phyloP scores from a whole-genome alignment of 331 rosid species.

The Spiraea crenata region DNA sequence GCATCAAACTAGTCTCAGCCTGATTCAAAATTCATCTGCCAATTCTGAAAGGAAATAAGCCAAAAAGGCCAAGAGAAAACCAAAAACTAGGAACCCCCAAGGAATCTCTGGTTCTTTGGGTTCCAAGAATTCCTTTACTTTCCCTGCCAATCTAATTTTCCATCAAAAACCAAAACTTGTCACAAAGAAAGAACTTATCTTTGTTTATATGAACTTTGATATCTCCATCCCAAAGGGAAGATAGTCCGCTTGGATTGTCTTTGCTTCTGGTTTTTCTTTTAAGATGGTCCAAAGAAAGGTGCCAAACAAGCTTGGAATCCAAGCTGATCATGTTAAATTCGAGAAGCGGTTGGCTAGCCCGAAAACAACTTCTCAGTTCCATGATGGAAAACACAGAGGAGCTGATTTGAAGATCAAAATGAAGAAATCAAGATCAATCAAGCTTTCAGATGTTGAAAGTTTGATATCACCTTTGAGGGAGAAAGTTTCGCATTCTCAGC shows the following conservation, averaged over 20 bases:
- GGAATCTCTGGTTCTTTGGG: slow-evolving; percentile 52
- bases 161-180: slow-evolving; percentile 24
- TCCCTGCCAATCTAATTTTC: slow-evolving; percentile 30
- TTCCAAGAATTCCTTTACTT: slow-evolving; percentile 42
- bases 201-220: slow-evolving; percentile 27
- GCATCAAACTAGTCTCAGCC: slow-evolving; percentile 42
- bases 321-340: slow-evolving; percentile 48
- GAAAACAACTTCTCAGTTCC: slow-evolving; percentile 46
- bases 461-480: slow-evolving; percentile 38
- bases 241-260: slow-evolving; percentile 20
- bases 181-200: slow-evolving; percentile 29
- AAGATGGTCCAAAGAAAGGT: slow-evolving; percentile 82
- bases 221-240: slow-evolving; percentile 34
- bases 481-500: slow-evolving; percentile 35
- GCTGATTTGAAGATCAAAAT: slow-evolving; percentile 72
- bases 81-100: slow-evolving; percentile 29
- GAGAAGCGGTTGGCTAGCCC: slow-evolving; percentile 45
- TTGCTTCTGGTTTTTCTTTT: slow-evolving; percentile 28
- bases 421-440: slow-evolving; percentile 61
- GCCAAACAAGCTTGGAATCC: slow-evolving; percentile 53
- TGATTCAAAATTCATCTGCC: slow-evolving; percentile 44
- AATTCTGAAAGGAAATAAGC: slow-evolving; percentile 23
- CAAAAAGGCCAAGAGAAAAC: slow-evolving; percentile 31
- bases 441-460: slow-evolving; percentile 53
- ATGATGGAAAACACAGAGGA: slow-evolving; percentile 59